Conservation (phyloP, 306 rosid species). For the Fragaria iinumae region DNA sequence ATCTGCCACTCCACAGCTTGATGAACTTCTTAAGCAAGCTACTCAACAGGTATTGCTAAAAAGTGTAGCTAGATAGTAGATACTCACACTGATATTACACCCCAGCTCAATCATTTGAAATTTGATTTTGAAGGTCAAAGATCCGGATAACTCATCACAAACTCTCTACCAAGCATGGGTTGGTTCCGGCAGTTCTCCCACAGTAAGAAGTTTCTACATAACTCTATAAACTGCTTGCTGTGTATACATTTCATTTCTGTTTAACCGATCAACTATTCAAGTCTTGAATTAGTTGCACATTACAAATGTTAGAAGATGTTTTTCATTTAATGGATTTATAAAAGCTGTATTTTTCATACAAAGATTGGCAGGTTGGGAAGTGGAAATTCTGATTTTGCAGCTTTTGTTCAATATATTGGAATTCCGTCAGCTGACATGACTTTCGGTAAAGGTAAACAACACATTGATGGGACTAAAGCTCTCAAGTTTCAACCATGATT, state of each 20-base stretch:
- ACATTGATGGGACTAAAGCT: background rate
- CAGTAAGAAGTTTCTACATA: slow-evolving; percentile 32
- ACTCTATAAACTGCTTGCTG: background rate
- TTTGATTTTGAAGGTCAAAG: slow-evolving; percentile 48
- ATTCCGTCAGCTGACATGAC: slow-evolving; percentile 55
- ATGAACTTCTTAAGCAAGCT: slow-evolving; percentile 60
- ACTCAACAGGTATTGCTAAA: slow-evolving; percentile 50
- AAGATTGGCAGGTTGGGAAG: slow-evolving; percentile 66
- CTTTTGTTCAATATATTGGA: slow-evolving; percentile 73
- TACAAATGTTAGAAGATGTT: background rate
- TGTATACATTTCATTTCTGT: background rate
- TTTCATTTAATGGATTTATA: background rate
- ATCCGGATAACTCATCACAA: slow-evolving; percentile 69
- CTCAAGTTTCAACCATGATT: slow-evolving; percentile 1
- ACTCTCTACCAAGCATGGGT: slow-evolving; percentile 61
- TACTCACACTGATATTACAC: background rate
- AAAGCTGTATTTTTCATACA: too few species aligned
- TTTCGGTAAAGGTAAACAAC: slow-evolving; percentile 50
- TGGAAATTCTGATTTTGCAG: slow-evolving; percentile 64
- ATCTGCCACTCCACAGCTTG: slow-evolving; percentile 74
- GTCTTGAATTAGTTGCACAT: background rate
- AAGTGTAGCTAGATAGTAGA: background rate
- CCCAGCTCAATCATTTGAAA: background rate
- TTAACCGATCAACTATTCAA: background rate
- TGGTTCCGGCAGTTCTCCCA: slow-evolving; percentile 40